Percentiles rank a stretch among this genome's conserved stretches.
phyloP scores from a whole-genome alignment of 2,329 filamentous ascomycete genomes.

The Colletotrichum caudatum region DNA sequence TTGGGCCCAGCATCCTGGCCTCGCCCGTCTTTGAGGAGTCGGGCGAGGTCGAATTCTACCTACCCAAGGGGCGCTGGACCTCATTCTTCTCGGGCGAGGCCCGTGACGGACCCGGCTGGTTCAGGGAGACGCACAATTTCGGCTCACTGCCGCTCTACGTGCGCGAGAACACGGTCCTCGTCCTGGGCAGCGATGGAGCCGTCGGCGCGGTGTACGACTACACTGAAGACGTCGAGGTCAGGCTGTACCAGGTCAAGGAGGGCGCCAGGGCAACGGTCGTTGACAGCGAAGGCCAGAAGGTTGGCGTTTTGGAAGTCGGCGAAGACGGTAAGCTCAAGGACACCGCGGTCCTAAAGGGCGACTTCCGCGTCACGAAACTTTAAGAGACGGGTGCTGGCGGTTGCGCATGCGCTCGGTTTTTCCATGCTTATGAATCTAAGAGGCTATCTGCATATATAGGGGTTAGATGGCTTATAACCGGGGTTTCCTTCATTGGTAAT shows the following conservation, averaged over 20 bases:
- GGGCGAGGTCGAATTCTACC: slow-evolving; percentile 75
- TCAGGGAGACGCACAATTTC: slow-evolving; percentile 70
- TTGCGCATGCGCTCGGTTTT: background rate
- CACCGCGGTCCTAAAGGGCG: slow-evolving; percentile 55
- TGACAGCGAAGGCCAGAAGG: slow-evolving; percentile 55
- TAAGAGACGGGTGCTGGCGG: background rate
- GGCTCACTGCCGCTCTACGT: slow-evolving; percentile 70
- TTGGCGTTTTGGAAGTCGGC: slow-evolving; percentile 56
- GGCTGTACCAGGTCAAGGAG: slow-evolving; percentile 56
- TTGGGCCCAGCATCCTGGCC: slow-evolving; percentile 73
- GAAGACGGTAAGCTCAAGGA: slow-evolving; percentile 55
- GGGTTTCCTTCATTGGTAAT: background rate
- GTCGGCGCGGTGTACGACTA: slow-evolving; percentile 62
- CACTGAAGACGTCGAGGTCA: slow-evolving; percentile 59
- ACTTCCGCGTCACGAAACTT: slow-evolving; percentile 37
- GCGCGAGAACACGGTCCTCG: slow-evolving; percentile 63
- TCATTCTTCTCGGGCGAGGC: slow-evolving; percentile 62
- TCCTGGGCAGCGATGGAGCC: slow-evolving; percentile 56
- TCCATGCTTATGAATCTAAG: slow-evolving; percentile 20
- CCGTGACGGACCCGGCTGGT: slow-evolving; percentile 66
- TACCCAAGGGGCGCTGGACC: slow-evolving; percentile 63
- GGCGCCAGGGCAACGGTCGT: slow-evolving; percentile 58
- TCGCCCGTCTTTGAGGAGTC: slow-evolving; percentile 74
- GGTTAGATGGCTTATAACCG: slow-evolving; percentile 36
- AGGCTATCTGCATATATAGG: slow-evolving; percentile 33